phyloP scores from a whole-genome alignment of 116 monocot genomes.

The Trichopus zeylanicus region DNA sequence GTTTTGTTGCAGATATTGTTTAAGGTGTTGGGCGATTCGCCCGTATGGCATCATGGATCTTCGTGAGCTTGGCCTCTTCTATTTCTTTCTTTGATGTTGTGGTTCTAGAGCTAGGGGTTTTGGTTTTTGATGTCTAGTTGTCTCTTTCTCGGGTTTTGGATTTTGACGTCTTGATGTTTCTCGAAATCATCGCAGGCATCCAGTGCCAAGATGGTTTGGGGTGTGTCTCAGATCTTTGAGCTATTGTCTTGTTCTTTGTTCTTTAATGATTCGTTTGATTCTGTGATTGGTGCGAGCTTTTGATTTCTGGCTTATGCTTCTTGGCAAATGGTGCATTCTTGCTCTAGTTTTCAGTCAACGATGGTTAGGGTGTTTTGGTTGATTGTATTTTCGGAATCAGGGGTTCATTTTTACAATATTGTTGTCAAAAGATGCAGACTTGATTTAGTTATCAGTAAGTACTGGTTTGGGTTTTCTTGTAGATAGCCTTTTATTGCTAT shows the following conservation, averaged over 20 bases:
- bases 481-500: too few species aligned
- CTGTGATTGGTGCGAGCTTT: too few species aligned
- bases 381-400: too few species aligned
- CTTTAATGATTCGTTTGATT: background rate
- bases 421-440: too few species aligned
- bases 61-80: conserved; percentile 26
- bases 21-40: conserved; percentile 93
- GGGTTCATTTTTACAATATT: too few species aligned
- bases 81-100: background rate
- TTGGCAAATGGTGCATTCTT: too few species aligned
- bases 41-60: conserved; percentile 95
- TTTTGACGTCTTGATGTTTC: conserved; percentile 5
- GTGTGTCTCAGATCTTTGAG: conserved; percentile 24
- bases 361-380: too few species aligned
- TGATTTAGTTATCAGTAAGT: too few species aligned
- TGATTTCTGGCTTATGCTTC: too few species aligned
- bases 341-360: too few species aligned
- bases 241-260: background rate
- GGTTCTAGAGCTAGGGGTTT: background rate
- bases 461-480: too few species aligned
- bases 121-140: too few species aligned
- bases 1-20: conserved; percentile 64
- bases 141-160: background rate
- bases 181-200: conserved; percentile 38
- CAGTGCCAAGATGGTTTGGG: conserved; percentile 96